Percentiles rank a stretch among this genome's conserved stretches.
Evolutionary conservation across 768 basidiomycete genomes (phyloP).

Genomic region (Strobilomyces echinocephalus): DNA sequence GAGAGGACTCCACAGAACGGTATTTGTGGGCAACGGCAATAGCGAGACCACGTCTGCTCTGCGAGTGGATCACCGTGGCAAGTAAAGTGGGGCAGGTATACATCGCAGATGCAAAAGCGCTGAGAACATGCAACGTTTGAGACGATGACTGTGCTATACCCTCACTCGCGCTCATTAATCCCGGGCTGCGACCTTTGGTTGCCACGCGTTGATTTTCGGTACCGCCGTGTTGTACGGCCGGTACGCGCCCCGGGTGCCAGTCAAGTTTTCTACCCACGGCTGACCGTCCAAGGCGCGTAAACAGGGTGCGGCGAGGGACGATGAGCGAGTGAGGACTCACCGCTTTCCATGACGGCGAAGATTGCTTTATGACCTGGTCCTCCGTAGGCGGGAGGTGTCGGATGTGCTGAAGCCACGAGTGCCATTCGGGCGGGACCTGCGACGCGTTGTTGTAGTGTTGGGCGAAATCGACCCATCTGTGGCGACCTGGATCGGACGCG

Average conservation of each 20-base stretch:
- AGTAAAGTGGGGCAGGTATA: too few species aligned
- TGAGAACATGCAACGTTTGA: conserved; percentile 5
- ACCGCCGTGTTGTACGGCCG: conserved; percentile 81
- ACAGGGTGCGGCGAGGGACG: neutral
- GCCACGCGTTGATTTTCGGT: conserved; percentile 82
- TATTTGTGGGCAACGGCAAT: too few species aligned
- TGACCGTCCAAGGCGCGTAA: conserved; percentile 26
- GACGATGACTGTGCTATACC: neutral
- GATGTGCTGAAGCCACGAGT: conserved; percentile 91
- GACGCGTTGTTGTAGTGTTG: conserved; percentile 91
- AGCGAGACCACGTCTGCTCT: too few species aligned
- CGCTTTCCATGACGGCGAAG: conserved; percentile 76
- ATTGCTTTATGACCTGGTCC: conserved; percentile 65
- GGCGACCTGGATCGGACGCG: conserved; percentile 58
- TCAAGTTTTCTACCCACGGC: conserved; percentile 86
- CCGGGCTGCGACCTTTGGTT: conserved; percentile 63
- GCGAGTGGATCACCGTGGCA: too few species aligned
- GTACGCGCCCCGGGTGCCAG: conserved; percentile 89
- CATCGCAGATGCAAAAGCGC: too few species aligned
- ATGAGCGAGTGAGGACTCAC: conserved; percentile 44
- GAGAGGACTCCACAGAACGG: too few species aligned
- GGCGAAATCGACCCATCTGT: conserved; percentile 93
- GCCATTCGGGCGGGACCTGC: conserved; percentile 96
- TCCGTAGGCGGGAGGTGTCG: conserved; percentile 74
- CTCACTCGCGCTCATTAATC: conserved; percentile 16